Conservation (phyloP, 768 basidiomycete species). For the Scleroderma citrinum region DNA sequence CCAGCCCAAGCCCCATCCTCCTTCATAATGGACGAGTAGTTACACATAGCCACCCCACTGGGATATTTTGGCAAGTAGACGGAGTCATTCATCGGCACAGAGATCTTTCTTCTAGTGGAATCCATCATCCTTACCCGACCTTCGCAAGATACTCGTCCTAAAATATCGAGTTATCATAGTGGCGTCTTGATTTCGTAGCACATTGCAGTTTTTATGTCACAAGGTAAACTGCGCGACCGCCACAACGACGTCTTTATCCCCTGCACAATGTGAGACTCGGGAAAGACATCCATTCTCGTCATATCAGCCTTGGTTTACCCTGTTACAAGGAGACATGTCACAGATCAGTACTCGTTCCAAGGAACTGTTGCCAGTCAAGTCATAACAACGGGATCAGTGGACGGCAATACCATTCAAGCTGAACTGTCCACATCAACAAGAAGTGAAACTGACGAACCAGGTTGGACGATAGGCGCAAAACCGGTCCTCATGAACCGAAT, state of each 20-base stretch:
- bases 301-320: not conserved
- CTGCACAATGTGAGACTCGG: not conserved
- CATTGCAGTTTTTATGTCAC: not conserved
- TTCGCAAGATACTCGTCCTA: not conserved
- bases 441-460: not conserved
- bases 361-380: not conserved
- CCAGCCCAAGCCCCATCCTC: slow-evolving; percentile 7
- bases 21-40: slow-evolving; percentile 19
- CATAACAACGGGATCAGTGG: not conserved
- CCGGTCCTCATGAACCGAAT: slow-evolving; percentile 1
- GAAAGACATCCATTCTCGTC: not conserved
- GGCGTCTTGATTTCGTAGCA: not conserved
- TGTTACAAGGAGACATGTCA: not conserved
- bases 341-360: not conserved
- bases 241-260: not conserved
- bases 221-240: not conserved
- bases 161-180: not conserved
- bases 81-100: not conserved
- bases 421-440: not conserved
- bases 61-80: not conserved
- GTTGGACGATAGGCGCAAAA: not conserved
- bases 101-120: no score
- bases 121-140: no score
- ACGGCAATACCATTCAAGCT: slow-evolving; percentile 4
- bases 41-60: not conserved